Conservation (phyloP, 345 rosid genomes). For the Toxicodendron radicans region DNA sequence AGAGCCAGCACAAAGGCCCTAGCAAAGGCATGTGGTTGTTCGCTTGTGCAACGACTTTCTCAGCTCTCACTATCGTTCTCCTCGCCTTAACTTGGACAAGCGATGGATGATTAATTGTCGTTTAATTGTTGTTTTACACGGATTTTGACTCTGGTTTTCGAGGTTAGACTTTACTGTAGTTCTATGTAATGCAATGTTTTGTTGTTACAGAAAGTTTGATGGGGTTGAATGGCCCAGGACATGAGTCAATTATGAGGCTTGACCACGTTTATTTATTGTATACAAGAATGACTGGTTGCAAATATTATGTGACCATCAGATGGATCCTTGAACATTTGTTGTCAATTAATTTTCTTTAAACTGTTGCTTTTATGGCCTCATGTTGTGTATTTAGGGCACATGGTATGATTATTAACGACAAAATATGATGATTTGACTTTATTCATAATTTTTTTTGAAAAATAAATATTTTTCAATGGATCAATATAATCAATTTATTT, state of each 20-base stretch:
- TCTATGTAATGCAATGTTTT: not conserved
- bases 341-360: not conserved
- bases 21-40: constrained; percentile 59
- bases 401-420: no score
- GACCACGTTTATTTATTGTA: not conserved
- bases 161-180: constrained; percentile 4
- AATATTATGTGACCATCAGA: not conserved
- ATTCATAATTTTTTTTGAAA: no score
- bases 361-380: not conserved
- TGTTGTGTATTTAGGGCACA: no score
- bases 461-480: no score
- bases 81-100: constrained; percentile 80
- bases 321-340: not conserved
- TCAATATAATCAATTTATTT: no score
- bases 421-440: no score
- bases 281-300: not conserved
- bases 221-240: not conserved
- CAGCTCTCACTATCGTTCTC: constrained; percentile 57
- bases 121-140: not conserved
- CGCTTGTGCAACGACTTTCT: constrained; percentile 53
- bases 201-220: not conserved
- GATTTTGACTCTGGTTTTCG: not conserved
- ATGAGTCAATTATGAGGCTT: not conserved
- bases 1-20: constrained; percentile 39
- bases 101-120: constrained; percentile 51